These are phyloP conservation scores for Cyberlindnera xylosilytica DNA, from an alignment of 805 yeast species.

Conservation along the genomic window DNA sequence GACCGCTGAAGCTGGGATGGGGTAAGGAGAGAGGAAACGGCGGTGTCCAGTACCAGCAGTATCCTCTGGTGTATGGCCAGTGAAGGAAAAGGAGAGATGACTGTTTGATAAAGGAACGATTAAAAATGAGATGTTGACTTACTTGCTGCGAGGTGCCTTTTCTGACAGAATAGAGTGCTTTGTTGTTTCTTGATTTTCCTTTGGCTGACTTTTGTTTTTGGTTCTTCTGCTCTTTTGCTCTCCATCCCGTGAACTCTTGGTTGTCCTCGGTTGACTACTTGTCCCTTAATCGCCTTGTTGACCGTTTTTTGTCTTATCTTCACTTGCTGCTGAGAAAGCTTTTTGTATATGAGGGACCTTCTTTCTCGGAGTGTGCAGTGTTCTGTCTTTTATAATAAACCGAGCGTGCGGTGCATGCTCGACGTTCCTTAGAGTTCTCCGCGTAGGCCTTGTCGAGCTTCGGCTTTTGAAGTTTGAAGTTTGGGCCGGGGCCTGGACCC, in stretches of 20 bases:
- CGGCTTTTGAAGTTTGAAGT: no score
- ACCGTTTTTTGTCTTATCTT: no score
- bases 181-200: slow-evolving; percentile 1
- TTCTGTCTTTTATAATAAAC: background rate
- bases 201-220: background rate
- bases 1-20: slow-evolving; percentile 84
- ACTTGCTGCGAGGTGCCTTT: background rate
- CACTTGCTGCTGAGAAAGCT: no score
- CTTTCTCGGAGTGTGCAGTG: no score
- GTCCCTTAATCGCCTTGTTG: no score
- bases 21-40: slow-evolving; percentile 54
- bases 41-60: slow-evolving; percentile 13
- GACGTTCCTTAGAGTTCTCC: background rate
- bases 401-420: slow-evolving; percentile 1
- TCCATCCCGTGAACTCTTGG: background rate
- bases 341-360: no score
- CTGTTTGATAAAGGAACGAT: background rate
- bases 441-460: no score
- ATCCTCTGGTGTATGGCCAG: slow-evolving; percentile 15
- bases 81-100: no score
- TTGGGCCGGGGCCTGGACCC: no score
- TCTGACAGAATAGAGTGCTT: background rate
- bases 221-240: background rate
- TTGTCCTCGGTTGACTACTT: background rate
- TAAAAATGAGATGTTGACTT: background rate